Percentiles rank a stretch among this genome's conserved stretches.
phyloP scores from a whole-genome alignment of 768 basidiomycete genomes.

The Phylloporus sp. region DNA sequence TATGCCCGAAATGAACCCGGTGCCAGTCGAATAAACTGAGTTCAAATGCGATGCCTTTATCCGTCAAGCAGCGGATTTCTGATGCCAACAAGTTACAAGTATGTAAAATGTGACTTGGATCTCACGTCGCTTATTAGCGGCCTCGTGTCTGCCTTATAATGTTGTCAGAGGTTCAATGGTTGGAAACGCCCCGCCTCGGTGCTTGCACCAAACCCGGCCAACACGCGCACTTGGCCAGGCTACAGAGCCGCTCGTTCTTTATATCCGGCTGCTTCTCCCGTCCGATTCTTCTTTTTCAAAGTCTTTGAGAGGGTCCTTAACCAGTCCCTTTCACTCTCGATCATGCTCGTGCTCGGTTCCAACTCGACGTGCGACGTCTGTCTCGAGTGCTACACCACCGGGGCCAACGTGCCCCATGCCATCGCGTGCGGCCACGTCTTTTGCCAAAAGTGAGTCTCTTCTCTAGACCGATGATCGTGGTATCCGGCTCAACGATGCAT shows the following conservation, averaged over 20 bases:
- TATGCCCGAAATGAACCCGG: slow-evolving; percentile 26
- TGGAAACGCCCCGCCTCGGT: slow-evolving; percentile 20
- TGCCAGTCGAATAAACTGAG: slow-evolving; percentile 15
- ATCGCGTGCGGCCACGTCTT: slow-evolving; percentile 73
- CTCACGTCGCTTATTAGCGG: slow-evolving; percentile 33
- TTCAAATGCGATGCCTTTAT: slow-evolving; percentile 16
- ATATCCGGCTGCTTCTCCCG: slow-evolving; percentile 11
- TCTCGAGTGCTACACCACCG: slow-evolving; percentile 54
- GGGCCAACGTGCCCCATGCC: slow-evolving; percentile 53
- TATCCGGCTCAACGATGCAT: slow-evolving; percentile 4
- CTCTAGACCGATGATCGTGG: slow-evolving; percentile 19
- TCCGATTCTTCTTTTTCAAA: slow-evolving; percentile 3
- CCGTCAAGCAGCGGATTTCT: slow-evolving; percentile 12
- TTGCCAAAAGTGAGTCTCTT: slow-evolving; percentile 39
- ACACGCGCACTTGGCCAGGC: slow-evolving; percentile 32
- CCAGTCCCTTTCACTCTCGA: slow-evolving; percentile 29
- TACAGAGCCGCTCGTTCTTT: slow-evolving; percentile 18
- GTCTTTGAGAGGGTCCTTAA: slow-evolving; percentile 28
- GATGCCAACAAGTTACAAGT: slow-evolving; percentile 10
- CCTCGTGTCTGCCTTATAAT: slow-evolving; percentile 35
- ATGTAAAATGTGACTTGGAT: slow-evolving; percentile 20
- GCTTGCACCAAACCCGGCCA: slow-evolving; percentile 20
- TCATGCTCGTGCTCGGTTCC: slow-evolving; percentile 63
- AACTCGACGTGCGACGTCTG: slow-evolving; percentile 75
- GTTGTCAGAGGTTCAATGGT: slow-evolving; percentile 19